These are phyloP conservation scores for Sugiyamaella boreocaroliniensis DNA, from an alignment of 805 yeast genomes.

Conservation along the genomic window DNA sequence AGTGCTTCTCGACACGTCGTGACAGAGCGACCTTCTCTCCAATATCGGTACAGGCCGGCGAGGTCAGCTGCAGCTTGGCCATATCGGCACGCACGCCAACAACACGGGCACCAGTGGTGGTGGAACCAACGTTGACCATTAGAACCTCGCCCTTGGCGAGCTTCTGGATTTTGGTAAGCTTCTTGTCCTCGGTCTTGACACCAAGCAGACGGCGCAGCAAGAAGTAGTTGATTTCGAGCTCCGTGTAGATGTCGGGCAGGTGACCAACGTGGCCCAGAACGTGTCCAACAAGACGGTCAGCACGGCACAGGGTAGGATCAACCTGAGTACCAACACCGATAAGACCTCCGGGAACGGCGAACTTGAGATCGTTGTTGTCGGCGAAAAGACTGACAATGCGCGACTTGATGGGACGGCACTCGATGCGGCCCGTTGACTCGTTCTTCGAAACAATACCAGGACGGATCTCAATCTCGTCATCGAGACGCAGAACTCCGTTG, in stretches of 20 bases:
- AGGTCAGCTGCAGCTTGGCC: slow-evolving; percentile 94
- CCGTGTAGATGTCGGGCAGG: slow-evolving; percentile 93
- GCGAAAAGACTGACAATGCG: slow-evolving; percentile 92
- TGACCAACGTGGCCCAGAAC: slow-evolving; percentile 97
- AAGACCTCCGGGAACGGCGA: slow-evolving; percentile 99
- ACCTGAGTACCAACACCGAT: slow-evolving; percentile 99
- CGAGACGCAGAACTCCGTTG: slow-evolving; percentile 93
- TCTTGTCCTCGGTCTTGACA: slow-evolving; percentile 96
- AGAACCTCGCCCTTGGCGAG: slow-evolving; percentile 90
- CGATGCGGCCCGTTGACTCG: slow-evolving; percentile 68
- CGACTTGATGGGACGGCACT: slow-evolving; percentile 93
- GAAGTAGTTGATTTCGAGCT: slow-evolving; percentile 95
- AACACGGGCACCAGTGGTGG: slow-evolving; percentile 99
- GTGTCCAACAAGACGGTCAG: slow-evolving; percentile 98
- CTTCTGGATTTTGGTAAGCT: slow-evolving; percentile 94
- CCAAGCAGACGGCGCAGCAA: slow-evolving; percentile 93
- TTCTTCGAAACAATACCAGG: slow-evolving; percentile 98
- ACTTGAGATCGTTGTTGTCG: slow-evolving; percentile 94
- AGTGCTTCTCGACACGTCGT: slow-evolving; percentile 98
- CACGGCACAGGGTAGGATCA: slow-evolving; percentile 98
- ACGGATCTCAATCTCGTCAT: slow-evolving; percentile 97
- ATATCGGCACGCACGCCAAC: slow-evolving; percentile 97
- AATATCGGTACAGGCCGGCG: slow-evolving; percentile 98
- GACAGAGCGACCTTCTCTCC: slow-evolving; percentile 98
- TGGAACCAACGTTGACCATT: slow-evolving; percentile 98